These are phyloP conservation scores for Neurospora discreta DNA, from an alignment of 495 filamentous ascomycete genomes.

Conservation along the genomic window DNA sequence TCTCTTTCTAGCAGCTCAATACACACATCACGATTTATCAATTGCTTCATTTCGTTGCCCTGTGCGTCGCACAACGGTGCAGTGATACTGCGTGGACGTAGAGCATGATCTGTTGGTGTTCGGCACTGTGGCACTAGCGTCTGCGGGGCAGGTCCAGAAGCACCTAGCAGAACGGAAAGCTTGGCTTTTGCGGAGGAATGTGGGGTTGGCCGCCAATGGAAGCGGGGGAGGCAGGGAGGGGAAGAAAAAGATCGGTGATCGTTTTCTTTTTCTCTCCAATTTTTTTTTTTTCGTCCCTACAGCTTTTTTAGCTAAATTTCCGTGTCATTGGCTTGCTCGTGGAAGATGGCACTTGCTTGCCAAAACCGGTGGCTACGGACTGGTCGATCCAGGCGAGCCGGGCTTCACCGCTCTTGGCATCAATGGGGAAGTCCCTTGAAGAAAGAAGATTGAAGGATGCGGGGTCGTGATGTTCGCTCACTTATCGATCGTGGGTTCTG, in stretches of 20 bases:
- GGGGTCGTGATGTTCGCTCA: not conserved
- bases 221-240: not conserved
- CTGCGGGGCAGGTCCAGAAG: not conserved
- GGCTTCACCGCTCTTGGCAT: not conserved
- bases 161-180: not conserved
- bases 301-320: not conserved
- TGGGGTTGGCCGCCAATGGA: not conserved
- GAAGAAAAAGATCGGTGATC: not conserved
- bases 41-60: no score
- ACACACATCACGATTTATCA: no score
- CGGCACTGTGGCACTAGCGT: not conserved
- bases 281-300: not conserved
- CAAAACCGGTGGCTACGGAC: no score
- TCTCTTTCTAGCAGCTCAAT: no score
- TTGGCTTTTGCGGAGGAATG: not conserved
- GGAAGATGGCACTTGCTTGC: no score
- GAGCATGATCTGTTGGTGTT: not conserved
- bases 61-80: no score
- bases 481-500: not conserved
- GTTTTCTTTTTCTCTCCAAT: not conserved
- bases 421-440: not conserved
- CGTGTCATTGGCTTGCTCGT: no score
- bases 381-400: not conserved
- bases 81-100: not conserved
- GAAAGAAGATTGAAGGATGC: not conserved